Conservation (phyloP, 805 yeast genomes). For the Wickerhamiella parazyma region DNA sequence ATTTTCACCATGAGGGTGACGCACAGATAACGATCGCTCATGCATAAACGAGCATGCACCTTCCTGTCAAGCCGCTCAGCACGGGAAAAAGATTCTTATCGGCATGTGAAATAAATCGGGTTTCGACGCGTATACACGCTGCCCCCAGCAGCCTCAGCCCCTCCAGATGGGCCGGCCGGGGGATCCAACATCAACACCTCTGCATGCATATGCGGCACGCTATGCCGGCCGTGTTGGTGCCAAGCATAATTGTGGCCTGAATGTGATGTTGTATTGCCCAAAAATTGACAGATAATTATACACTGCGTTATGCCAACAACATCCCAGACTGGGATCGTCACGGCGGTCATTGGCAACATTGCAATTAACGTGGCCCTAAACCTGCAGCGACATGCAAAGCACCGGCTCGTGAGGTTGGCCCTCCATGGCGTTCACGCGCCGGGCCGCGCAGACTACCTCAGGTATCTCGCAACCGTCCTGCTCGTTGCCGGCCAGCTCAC, state of each 20-base stretch:
- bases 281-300: no score
- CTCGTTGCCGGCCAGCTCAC: constrained; percentile 35
- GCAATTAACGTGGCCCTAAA: constrained; percentile 30
- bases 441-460: constrained; percentile 18
- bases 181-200: no score
- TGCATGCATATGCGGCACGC: no score
- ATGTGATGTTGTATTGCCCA: no score
- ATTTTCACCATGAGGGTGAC: neutral
- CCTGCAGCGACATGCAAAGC: constrained; percentile 31
- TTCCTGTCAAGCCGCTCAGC: no score
- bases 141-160: no score
- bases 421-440: constrained; percentile 16
- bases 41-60: neutral
- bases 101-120: no score
- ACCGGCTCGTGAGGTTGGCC: constrained; percentile 20
- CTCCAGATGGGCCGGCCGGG: no score
- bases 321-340: constrained; percentile 22
- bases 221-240: no score
- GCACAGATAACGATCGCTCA: neutral
- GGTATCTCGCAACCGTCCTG: constrained; percentile 33
- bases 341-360: constrained; percentile 29
- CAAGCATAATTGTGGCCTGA: no score
- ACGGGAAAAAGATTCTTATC: no score
- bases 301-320: constrained; percentile 1
- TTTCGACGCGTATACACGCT: no score